Evolutionary conservation across 2,329 filamentous ascomycete species (phyloP).

Genomic region (Scytalidium lignicola): DNA sequence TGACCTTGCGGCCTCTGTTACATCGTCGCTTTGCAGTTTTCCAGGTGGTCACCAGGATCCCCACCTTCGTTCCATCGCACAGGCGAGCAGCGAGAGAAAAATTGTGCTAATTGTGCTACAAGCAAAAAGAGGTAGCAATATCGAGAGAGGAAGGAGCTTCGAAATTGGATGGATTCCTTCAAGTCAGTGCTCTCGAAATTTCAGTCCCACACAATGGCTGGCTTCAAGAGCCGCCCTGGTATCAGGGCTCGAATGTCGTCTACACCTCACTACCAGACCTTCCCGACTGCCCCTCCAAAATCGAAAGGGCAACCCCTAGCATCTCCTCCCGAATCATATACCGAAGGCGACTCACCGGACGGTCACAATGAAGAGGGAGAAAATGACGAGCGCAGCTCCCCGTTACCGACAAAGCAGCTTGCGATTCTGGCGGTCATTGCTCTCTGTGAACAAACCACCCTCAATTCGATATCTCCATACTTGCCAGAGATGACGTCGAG

Average conservation of each 20-base stretch:
- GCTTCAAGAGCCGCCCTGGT: neutral
- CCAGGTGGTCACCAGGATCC: neutral
- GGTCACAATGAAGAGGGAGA: conserved; percentile 30
- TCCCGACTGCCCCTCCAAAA: conserved; percentile 69
- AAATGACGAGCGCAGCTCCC: conserved; percentile 41
- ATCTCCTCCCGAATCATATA: conserved; percentile 28
- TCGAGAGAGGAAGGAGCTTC: neutral
- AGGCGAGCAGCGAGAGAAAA: neutral
- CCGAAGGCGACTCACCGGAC: conserved; percentile 20
- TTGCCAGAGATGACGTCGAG: conserved; percentile 85
- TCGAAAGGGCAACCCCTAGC: conserved; percentile 44
- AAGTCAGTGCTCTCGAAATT: neutral
- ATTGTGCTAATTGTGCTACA: too few species aligned
- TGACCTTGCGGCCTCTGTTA: neutral
- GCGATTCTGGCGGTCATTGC: conserved; percentile 81
- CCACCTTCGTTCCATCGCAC: neutral
- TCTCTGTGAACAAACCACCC: conserved; percentile 87
- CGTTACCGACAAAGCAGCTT: conserved; percentile 78
- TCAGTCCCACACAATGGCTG: neutral
- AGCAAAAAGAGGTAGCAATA: neutral
- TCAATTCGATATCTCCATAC: conserved; percentile 96
- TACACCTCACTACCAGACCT: conserved; percentile 70
- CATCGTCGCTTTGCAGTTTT: neutral
- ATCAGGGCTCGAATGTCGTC: conserved; percentile 26
- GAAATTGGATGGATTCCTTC: neutral